Evolutionary conservation across 2,329 filamentous ascomycete species (phyloP).

Genomic region (Alternaria ventricosa): DNA sequence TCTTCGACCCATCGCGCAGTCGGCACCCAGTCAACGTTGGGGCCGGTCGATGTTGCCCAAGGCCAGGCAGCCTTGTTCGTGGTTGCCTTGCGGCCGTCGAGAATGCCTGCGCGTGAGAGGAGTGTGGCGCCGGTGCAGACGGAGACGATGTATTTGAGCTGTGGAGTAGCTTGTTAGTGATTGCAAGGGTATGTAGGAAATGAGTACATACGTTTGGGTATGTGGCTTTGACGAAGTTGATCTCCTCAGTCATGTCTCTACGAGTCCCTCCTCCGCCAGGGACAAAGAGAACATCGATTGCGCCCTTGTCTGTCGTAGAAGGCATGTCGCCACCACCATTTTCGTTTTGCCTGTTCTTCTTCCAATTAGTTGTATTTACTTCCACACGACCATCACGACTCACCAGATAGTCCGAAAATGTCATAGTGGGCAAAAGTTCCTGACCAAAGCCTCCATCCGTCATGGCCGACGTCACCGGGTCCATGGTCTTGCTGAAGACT

Average conservation of each 20-base stretch:
- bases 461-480: constrained; percentile 36
- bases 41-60: constrained; percentile 55
- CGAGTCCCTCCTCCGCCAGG: constrained; percentile 66
- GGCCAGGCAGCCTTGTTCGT: constrained; percentile 68
- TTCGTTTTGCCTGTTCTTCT: neutral
- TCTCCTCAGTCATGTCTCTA: constrained; percentile 42
- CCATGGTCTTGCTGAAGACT: constrained; percentile 34
- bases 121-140: constrained; percentile 70
- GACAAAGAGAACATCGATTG: constrained; percentile 68
- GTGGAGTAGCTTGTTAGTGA: neutral
- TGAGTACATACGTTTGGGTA: constrained; percentile 54
- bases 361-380: neutral
- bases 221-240: constrained; percentile 56
- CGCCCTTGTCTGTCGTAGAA: constrained; percentile 11
- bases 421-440: constrained; percentile 57
- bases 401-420: constrained; percentile 57
- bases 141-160: constrained; percentile 62
- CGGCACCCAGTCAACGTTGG: constrained; percentile 61
- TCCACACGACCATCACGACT: constrained; percentile 17
- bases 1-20: constrained; percentile 67
- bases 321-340: neutral
- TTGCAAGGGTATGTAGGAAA: neutral
- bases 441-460: constrained; percentile 41
- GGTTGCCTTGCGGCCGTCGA: constrained; percentile 67
- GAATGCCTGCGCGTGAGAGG: constrained; percentile 63